Conservation (phyloP, 2,329 filamentous ascomycete species). For the Scedosporium apiospermum region DNA sequence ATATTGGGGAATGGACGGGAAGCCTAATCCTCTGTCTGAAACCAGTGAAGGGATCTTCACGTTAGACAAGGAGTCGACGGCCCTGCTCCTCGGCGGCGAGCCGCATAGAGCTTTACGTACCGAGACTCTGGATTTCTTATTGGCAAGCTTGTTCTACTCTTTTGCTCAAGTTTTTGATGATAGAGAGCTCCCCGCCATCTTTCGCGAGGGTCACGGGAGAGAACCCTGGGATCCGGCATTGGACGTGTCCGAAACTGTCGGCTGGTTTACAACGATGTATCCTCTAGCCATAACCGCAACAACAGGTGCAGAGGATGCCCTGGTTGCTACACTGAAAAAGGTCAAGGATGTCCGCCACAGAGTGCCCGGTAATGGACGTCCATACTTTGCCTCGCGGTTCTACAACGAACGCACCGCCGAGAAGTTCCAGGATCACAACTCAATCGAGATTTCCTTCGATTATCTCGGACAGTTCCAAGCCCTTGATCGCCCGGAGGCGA, state of each 20-base stretch:
- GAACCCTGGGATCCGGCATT: conserved; percentile 19
- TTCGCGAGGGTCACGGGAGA: conserved; percentile 23
- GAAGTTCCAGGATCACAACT: conserved; percentile 22
- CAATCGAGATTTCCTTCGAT: conserved; percentile 39
- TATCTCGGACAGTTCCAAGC: conserved; percentile 36
- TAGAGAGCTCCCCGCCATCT: conserved; percentile 16
- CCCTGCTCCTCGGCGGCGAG: conserved; percentile 13
- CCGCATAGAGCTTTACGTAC: conserved; percentile 17
- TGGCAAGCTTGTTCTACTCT: conserved; percentile 19
- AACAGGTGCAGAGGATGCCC: not conserved
- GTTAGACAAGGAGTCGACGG: not conserved
- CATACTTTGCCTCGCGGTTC: conserved; percentile 27
- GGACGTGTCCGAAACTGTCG: conserved; percentile 24
- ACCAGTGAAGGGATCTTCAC: not conserved
- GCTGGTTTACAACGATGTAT: conserved; percentile 28
- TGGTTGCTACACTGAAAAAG: not conserved
- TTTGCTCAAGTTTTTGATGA: conserved; percentile 20
- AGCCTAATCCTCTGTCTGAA: not conserved
- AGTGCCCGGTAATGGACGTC: conserved; percentile 23
- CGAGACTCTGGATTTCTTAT: conserved; percentile 22
- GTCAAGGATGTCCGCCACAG: conserved; percentile 25
- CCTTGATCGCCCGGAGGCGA: conserved; percentile 24
- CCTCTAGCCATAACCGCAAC: conserved; percentile 12
- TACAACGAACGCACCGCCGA: conserved; percentile 19
- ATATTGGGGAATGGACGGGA: not conserved